phyloP scores from a whole-genome alignment of 2,329 filamentous ascomycete genomes.

The Aspergillus calidoustus region DNA sequence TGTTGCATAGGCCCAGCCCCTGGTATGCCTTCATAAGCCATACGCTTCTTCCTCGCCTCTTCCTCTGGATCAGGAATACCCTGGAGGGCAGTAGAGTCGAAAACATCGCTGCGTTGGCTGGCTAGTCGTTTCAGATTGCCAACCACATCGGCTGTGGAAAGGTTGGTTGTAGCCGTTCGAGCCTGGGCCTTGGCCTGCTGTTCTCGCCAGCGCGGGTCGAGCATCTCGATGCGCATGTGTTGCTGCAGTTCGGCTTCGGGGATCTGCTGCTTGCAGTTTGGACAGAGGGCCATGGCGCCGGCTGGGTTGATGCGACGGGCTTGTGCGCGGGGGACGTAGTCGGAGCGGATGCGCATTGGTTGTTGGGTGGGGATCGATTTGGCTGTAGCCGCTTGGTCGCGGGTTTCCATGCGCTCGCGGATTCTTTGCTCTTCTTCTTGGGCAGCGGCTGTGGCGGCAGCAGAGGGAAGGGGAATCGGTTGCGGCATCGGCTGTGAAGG shows the following conservation, averaged over 20 bases:
- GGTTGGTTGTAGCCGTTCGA: constrained; percentile 81
- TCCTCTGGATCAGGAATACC: constrained; percentile 72
- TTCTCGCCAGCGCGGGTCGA: constrained; percentile 95
- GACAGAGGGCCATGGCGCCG: constrained; percentile 72
- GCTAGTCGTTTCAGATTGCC: constrained; percentile 95
- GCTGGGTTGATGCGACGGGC: constrained; percentile 70
- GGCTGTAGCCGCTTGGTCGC: constrained; percentile 72
- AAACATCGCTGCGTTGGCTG: constrained; percentile 84
- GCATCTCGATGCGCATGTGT: constrained; percentile 91
- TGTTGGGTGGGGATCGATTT: constrained; percentile 61
- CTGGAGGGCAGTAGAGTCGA: constrained; percentile 61
- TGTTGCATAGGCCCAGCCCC: constrained; percentile 26
- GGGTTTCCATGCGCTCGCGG: constrained; percentile 59
- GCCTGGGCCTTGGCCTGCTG: constrained; percentile 88
- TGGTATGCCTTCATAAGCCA: constrained; percentile 54
- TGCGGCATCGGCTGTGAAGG: constrained; percentile 34
- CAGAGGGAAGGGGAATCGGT: constrained; percentile 36
- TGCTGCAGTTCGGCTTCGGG: constrained; percentile 85
- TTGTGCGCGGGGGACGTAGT: constrained; percentile 86
- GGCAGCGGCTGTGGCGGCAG: constrained; percentile 26
- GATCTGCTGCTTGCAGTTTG: constrained; percentile 90
- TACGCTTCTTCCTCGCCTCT: constrained; percentile 75
- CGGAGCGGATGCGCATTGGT: constrained; percentile 88
- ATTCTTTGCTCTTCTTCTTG: constrained; percentile 68
- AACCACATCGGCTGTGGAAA: constrained; percentile 84